Evolutionary conservation across 2,329 filamentous ascomycete genomes (phyloP), one percentile per base, ranked within the genome.

Genomic region (Xylaria digitata): DNA sequence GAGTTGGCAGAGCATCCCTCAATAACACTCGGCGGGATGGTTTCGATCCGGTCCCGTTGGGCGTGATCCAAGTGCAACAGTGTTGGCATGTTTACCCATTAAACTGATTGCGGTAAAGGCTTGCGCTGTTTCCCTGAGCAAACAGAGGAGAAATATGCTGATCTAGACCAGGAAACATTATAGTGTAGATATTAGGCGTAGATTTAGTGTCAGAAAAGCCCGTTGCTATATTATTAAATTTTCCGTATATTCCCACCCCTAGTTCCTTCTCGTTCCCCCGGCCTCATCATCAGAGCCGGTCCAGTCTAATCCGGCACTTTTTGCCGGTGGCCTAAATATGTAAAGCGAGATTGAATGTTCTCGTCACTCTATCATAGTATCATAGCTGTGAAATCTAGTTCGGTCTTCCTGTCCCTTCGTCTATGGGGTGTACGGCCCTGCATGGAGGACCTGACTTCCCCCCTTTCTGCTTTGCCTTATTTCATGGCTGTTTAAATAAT

Each of bases 301-400:
- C 32, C 32, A 15, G 37, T 40, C 13, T 40, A 40, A 13, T 40
- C 37, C 9, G 13, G 37, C 37, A 11, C 37, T 34, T 40, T 40
- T 40, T 40, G 37, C 13, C 37, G 13, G 37, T 15, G 9, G 4
- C 37, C 11, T 40, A 15, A 40, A 40, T 15, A 15, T 15, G 11
- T 21, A 48, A 13, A 19, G 13, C 21, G 21, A 48, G 13, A 11
- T 6, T 8, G 17, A 21, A 23, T 46, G 7, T 1, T 42, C 11
- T 13, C 26, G 34, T 50, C 15, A 46, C 46, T 60, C 57, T 60
- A 43, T 30, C 11, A 23, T 45, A 21, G 26, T 60, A 43, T 30
- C 11, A 23, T 45, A 21, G 26, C 2, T 53, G 21, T 11, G 37
- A 37, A 46, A 48, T 54, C 26, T 54, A 54, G 11, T 17, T 40